A percentile compares a stretch with the other conserved stretches of the same genome.
These are phyloP conservation scores for Salix caprea DNA, from an alignment of 345 rosid genomes.

Conservation along the genomic window DNA sequence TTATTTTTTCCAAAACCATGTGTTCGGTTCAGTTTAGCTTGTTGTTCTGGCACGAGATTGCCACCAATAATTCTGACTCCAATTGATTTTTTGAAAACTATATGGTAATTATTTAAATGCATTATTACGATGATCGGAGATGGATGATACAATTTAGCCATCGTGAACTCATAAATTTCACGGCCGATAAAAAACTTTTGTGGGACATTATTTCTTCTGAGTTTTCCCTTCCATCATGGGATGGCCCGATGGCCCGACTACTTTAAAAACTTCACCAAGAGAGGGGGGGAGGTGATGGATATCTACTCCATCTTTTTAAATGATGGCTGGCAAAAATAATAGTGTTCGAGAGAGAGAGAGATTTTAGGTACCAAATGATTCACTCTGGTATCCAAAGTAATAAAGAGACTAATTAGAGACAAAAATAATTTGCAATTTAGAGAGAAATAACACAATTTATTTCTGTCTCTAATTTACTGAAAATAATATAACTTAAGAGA, in stretches of 20 bases:
- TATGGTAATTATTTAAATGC: not conserved
- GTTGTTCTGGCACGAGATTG: not conserved
- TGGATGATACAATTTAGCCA: not conserved
- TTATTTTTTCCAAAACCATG: rapidly evolving
- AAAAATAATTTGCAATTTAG: too few relatives aligned
- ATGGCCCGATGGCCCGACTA: not conserved
- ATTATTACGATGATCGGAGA: not conserved
- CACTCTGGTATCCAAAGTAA: not conserved
- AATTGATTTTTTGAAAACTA: not conserved
- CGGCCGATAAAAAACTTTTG: not conserved
- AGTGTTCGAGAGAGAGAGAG: not conserved
- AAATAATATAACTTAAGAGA: too few relatives aligned
- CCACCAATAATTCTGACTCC: not conserved
- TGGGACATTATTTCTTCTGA: not conserved
- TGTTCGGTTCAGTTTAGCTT: too few relatives aligned
- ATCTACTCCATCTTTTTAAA: not conserved
- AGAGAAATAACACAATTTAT: too few relatives aligned
- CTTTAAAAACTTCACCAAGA: not conserved
- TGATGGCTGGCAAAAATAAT: not conserved
- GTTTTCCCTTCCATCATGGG: not conserved
- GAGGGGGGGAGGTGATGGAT: not conserved
- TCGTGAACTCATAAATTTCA: not conserved
- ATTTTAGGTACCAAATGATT: not conserved
- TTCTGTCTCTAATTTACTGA: too few relatives aligned
- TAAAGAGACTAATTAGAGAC: not conserved